Evolutionary conservation across 257 asterid species (phyloP), one percentile per base, ranked within the genome.

Genomic region (Penstemon barbatus): DNA sequence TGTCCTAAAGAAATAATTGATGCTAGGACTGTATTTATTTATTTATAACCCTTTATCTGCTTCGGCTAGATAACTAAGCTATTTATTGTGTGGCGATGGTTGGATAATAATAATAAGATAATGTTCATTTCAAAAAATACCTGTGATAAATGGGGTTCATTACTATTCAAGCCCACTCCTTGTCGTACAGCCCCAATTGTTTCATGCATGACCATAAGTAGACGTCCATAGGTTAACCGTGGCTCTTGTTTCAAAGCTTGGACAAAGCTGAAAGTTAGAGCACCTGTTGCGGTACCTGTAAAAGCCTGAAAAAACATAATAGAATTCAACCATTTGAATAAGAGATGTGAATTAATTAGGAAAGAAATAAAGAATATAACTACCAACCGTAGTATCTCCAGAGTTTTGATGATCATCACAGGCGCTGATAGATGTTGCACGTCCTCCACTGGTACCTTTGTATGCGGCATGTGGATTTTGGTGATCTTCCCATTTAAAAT

Each of bases 381-480:
- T 54, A 74, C 78, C 46, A 73, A 89, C 98, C 72, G 92, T 82
- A 15, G 96, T 84, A 74, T 87, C 95, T 76, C 86, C 95, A 42
- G 96, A 79, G 77, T 75, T 87, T 71, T 92, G 92, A 84, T 87
- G 78, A 72, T 92, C 98, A 51, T 87, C 97, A 40, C 98, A 92
- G 60, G 96, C 96, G 68, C 96, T 86, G 65, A 92, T 78, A 63
- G 84, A 84, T 81, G 89, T 75, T 15, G 98, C 98, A 44, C 33
- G 56, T 7, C 96, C 98, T 5, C 98, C 98, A 8, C 70, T 80
- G 36, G 95, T 84, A 33, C 97, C 98, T 77, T 64, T 84, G 71
- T 63, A 84, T 10, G 74, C 59, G 39, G 71, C 76, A 55, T 52
- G 63, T 50, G 81, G 69, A 43, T 40, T 6, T 19, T 79, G 75